A percentile compares a stretch with the other conserved stretches of the same genome.
These are phyloP conservation scores for Protea cynaroides DNA, from an alignment of 164 flowering plant genomes.

Conservation along the genomic window DNA sequence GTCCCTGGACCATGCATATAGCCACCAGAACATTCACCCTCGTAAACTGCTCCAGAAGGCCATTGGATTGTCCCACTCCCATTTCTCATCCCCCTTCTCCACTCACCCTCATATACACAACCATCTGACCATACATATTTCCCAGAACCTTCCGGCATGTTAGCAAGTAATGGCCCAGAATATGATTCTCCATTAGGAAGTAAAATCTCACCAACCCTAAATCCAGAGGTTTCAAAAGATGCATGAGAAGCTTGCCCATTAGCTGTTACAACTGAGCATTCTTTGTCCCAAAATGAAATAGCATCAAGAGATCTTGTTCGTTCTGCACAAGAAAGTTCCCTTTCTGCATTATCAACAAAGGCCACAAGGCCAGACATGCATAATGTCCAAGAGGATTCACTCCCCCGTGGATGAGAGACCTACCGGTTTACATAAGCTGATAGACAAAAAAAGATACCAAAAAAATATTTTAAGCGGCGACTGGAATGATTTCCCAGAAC, in stretches of 20 bases:
- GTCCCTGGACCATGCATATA: slow-evolving; percentile 86
- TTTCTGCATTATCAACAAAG: slow-evolving; percentile 36
- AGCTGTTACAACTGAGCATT: slow-evolving; percentile 11
- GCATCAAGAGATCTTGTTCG: slow-evolving; percentile 61
- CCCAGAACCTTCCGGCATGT: slow-evolving; percentile 79
- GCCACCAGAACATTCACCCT: slow-evolving; percentile 93
- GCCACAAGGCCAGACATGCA: slow-evolving; percentile 96
- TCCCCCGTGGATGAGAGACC: slow-evolving; percentile 16
- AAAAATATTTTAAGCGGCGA: slow-evolving; percentile 1
- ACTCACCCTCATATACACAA: slow-evolving; percentile 78
- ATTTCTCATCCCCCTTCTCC: slow-evolving; percentile 87
- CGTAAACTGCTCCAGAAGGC: slow-evolving; percentile 80
- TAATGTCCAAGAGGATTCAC: slow-evolving; percentile 35
- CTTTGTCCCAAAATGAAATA: slow-evolving; percentile 27
- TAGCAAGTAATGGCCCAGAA: slow-evolving; percentile 72
- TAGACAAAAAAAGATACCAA: not conserved
- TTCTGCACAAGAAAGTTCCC: slow-evolving; percentile 38
- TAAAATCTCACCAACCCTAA: slow-evolving; percentile 60
- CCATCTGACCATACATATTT: slow-evolving; percentile 85
- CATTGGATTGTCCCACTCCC: slow-evolving; percentile 70
- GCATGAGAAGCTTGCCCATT: slow-evolving; percentile 45
- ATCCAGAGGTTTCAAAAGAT: slow-evolving; percentile 39
- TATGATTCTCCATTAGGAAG: slow-evolving; percentile 73
- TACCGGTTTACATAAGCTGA: slow-evolving; percentile 15
- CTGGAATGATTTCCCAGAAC: slow-evolving; percentile 3